Evolutionary conservation across 495 filamentous ascomycete genomes (phyloP).

Genomic region (Tuber melanosporum): DNA sequence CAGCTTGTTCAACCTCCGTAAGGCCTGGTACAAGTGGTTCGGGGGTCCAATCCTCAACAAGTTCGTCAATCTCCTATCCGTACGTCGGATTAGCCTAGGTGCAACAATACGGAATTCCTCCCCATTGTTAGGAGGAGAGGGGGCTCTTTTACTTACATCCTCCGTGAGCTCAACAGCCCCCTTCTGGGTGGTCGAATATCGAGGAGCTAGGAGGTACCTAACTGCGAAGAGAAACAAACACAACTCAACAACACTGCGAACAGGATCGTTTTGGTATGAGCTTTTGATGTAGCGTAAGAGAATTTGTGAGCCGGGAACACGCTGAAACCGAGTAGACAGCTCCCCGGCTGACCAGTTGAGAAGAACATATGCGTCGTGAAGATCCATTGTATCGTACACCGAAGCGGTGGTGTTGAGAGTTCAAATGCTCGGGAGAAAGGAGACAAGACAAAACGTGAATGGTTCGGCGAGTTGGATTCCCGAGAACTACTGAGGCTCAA

Average conservation of each 20-base stretch:
- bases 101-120: not conserved
- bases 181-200: constrained; percentile 78
- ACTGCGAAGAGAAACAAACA: constrained; percentile 94
- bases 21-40: constrained; percentile 76
- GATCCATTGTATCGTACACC: constrained; percentile 62
- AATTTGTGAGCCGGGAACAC: constrained; percentile 87
- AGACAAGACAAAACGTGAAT: not conserved
- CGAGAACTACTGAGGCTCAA: not conserved
- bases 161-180: constrained; percentile 83
- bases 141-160: constrained; percentile 50
- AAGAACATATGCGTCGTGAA: constrained; percentile 69
- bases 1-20: constrained; percentile 66
- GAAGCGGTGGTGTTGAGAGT: not conserved
- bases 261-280: constrained; percentile 94
- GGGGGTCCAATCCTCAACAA: constrained; percentile 94
- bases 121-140: not conserved
- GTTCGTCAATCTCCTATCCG: constrained; percentile 80
- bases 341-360: constrained; percentile 60
- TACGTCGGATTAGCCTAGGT: constrained; percentile 8
- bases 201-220: constrained; percentile 81
- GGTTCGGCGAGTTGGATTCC: not conserved
- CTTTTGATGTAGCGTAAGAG: constrained; percentile 89
- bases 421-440: not conserved
- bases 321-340: constrained; percentile 68
- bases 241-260: constrained; percentile 87